Base-by-base conservation (phyloP, 805 yeast genomes). In the Ogataea nonfermentans region DNA sequence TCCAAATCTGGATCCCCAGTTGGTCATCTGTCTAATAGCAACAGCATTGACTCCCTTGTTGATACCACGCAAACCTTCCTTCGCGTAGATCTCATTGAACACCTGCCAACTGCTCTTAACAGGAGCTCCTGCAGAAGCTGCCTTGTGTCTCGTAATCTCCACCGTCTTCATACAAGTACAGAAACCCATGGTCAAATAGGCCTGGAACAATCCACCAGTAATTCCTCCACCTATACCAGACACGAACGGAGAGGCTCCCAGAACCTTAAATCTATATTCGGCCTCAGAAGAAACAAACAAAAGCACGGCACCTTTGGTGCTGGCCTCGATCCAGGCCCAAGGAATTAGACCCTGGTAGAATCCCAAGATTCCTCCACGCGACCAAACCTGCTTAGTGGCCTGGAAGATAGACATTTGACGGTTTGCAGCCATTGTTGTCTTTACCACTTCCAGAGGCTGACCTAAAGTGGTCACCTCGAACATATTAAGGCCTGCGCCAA, bases 311-410 rank as follows among this genome's bases (percentile, higher is more conserved):
- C 99, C 99, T 65, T 93, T 93, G 25, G 99, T 93, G n/a, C 96
- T 85, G 8, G 96, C 99, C 66, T 91, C 99, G 53, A 93, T 85
- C 97, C 98, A 90, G 6, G 98, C 99, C 99, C 99, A 93, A 32
- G 99, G 99, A 49, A 91, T 90, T 60, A 93, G 73, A 23, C 99
- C 99, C 65, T 93, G 99, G 67, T 90, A 93, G 68, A 90, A 93
- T 0, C 98, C 99, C 20, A 77, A 60, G 12, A 83, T 55, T 37
- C 99, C 99, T 50, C 99, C 99, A 57, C 99, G 79, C 11, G 93
- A 74, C 93, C 95, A 88, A 46, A 93, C 90, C 28, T 79, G 72
- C 43, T 73, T 73, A 37, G 81, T 73, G 19, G 96, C 86, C 51
- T 79, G 79, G 9, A 77, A 51, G 47, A 93, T 68, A 2, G 79